phyloP scores from a whole-genome alignment of 139 green algal species.

The Micromonas commoda region DNA sequence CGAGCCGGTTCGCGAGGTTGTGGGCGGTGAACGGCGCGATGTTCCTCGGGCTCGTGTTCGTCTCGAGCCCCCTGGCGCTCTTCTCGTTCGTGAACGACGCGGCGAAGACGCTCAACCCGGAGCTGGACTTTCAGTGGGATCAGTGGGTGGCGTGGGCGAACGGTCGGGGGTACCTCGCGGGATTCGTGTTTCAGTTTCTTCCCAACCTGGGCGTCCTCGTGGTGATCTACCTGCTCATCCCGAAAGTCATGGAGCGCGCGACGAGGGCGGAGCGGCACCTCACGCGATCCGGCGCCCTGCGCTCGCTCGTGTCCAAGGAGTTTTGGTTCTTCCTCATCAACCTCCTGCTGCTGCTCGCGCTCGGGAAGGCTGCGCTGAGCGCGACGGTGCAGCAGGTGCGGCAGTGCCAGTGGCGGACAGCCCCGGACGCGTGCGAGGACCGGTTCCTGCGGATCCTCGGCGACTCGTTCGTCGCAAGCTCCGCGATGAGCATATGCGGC shows the following conservation, averaged over 20 bases:
- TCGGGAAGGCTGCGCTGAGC: neutral
- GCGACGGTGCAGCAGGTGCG: neutral
- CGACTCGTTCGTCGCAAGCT: neutral
- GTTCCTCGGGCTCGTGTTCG: conserved; percentile 2
- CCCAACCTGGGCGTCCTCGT: neutral
- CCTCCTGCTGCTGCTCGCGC: neutral
- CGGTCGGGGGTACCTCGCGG: neutral
- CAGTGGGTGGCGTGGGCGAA: neutral
- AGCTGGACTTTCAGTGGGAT: neutral
- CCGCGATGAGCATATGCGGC: neutral
- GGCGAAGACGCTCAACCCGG: neutral
- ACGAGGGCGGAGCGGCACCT: neutral
- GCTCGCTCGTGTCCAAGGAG: neutral
- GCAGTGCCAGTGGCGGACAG: neutral
- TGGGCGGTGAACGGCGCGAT: neutral
- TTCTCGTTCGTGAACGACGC: neutral
- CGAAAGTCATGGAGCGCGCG: neutral
- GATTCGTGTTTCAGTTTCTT: conserved; percentile 1
- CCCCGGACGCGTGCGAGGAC: neutral
- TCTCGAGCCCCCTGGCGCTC: neutral
- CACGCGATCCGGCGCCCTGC: neutral
- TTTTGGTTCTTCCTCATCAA: conserved; percentile 10
- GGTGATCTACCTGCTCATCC: neutral
- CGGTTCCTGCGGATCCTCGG: neutral
- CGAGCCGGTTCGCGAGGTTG: neutral